Evolutionary conservation across 192 early-diverging fungal species (phyloP), one percentile per base, ranked within the genome.

Genomic region (Coemansia sp.): DNA sequence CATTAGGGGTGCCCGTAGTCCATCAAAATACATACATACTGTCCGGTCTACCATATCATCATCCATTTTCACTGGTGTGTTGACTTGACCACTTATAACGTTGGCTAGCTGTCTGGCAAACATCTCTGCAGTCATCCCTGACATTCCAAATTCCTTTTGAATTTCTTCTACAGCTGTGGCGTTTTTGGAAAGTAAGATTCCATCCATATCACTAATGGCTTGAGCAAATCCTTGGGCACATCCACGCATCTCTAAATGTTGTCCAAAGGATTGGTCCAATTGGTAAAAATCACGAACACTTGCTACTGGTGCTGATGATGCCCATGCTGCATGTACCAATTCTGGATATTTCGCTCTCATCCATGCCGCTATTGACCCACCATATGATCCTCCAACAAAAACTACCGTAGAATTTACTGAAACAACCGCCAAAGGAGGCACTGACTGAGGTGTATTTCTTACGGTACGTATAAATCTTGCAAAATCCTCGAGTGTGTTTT

Each of bases 311-410:
- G 78, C 87, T 8, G 87, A 89, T 10, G 83, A 83, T 1, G 81
- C 64, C 45, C 80, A 80, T 3, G 81, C 82, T 5, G 79, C 85
- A 55, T 67, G 78, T 10, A 85, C 69, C 17, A 85, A 46, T 9
- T 78, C 61, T 4, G 81, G 81, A 46, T 81, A 82, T 37, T 69
- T 66, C 18, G 72, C 50, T 17, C 83, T 67, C 58, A 83, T 79
- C 87, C 87, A 89, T 0, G 83, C 85, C 8, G 87, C 83, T 9
- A 89, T 24, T 37, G 78, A 81, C n/a, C 83, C 87, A 8, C 78
- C 60, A 54, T 87, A 89, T 6, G 81, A 83, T 44, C 84, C 84
- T 10, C 87, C 87, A n/a, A 79, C 67, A 8, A 81, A 67, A 14
- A 87, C 78, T 72, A 83, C 85, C 22, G 63, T 65, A 7, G 78